Evolutionary conservation across 225 moss, liverwort and hornwort genomes (phyloP).

Genomic region (Anthoceros angustus): DNA sequence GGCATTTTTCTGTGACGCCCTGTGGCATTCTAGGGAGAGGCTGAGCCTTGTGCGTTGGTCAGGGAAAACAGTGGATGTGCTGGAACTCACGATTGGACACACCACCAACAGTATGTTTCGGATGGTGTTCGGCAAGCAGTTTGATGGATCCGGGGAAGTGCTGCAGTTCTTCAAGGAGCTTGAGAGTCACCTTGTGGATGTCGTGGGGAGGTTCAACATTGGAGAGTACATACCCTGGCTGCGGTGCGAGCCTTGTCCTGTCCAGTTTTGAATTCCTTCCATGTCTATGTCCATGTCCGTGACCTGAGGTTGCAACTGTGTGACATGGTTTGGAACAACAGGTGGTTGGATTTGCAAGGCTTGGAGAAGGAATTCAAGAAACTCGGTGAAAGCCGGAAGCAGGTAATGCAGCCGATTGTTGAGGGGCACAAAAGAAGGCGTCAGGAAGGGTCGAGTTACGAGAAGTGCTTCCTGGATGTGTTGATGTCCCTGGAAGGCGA

Average conservation of each 20-base stretch:
- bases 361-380: background rate
- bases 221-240: no score
- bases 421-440: background rate
- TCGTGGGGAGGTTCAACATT: background rate
- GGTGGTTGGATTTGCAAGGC: slow-evolving; percentile 4
- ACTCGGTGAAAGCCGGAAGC: background rate
- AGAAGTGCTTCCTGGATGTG: slow-evolving; percentile 28
- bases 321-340: background rate
- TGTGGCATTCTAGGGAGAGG: no score
- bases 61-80: background rate
- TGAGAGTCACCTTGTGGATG: background rate
- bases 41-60: background rate
- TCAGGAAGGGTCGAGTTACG: background rate
- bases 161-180: background rate
- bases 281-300: background rate
- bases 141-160: background rate
- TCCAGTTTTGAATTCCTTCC: background rate
- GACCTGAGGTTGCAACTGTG: background rate
- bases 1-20: no score
- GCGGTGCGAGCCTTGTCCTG: no score
- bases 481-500: slow-evolving; percentile 28
- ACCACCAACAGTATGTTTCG: background rate
- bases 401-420: background rate
- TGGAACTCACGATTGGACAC: no score
- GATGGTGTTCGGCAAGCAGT: slow-evolving; percentile 3